Conservation (phyloP, 345 rosid species). For the Moringa oleifera region DNA sequence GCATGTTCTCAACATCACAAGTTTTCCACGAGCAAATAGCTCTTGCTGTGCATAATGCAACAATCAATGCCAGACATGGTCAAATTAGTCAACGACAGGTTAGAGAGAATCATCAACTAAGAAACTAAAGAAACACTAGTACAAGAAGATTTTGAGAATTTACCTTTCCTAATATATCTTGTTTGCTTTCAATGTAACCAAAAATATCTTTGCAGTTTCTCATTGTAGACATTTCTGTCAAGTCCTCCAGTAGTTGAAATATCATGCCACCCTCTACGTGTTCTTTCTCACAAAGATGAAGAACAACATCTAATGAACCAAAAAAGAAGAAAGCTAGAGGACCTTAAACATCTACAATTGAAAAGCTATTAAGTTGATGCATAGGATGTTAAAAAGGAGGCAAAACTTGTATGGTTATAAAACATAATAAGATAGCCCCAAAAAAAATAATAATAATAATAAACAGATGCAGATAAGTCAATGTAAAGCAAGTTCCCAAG, state of each 20-base stretch:
- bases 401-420: neutral
- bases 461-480: too few species aligned
- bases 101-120: neutral
- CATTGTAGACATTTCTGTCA: conserved; percentile 98
- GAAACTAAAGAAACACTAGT: conserved; percentile 1
- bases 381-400: neutral
- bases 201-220: conserved; percentile 89
- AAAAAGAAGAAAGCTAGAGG: conserved; percentile 3
- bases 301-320: conserved; percentile 61
- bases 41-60: conserved; percentile 55
- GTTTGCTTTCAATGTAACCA: conserved; percentile 91
- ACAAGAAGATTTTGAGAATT: neutral
- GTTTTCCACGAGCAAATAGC: conserved; percentile 98
- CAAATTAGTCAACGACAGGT: too few species aligned
- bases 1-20: conserved; percentile 98
- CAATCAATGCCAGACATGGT: neutral
- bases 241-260: conserved; percentile 92
- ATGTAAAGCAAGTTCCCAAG: too few species aligned
- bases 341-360: neutral
- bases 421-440: neutral
- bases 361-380: neutral
- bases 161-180: conserved; percentile 91
- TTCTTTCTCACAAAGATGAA: conserved; percentile 94
- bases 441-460: too few species aligned
- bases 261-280: conserved; percentile 99